These are phyloP conservation scores for Coleophoma cylindrospora DNA, from an alignment of 2,329 filamentous ascomycete species.

Conservation along the genomic window DNA sequence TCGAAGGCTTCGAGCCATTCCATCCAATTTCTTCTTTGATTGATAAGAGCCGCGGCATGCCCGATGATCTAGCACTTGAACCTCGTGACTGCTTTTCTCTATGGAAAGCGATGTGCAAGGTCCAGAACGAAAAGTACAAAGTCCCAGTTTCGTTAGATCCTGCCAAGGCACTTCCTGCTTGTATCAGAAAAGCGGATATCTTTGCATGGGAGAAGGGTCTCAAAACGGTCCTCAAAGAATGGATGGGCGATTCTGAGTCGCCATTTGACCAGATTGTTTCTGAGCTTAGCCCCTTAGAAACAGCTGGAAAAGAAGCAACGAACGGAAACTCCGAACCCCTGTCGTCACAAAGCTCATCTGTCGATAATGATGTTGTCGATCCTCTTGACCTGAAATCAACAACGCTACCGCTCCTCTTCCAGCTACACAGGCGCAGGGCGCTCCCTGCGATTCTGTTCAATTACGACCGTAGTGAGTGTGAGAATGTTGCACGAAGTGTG, in stretches of 20 bases:
- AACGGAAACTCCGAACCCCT: neutral
- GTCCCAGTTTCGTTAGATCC: slow-evolving; percentile 47
- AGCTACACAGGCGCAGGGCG: slow-evolving; percentile 57
- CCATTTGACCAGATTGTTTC: slow-evolving; percentile 38
- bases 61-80: slow-evolving; percentile 65
- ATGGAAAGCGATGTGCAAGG: slow-evolving; percentile 58
- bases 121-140: slow-evolving; percentile 44
- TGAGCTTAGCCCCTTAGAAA: slow-evolving; percentile 32
- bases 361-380: slow-evolving; percentile 14
- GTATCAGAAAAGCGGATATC: slow-evolving; percentile 61
- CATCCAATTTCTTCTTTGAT: slow-evolving; percentile 63
- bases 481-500: slow-evolving; percentile 48
- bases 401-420: slow-evolving; percentile 52
- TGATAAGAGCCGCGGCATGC: slow-evolving; percentile 55
- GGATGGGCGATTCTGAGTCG: slow-evolving; percentile 50
- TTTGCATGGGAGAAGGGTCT: slow-evolving; percentile 58
- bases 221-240: slow-evolving; percentile 51
- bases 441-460: slow-evolving; percentile 75
- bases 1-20: slow-evolving; percentile 32
- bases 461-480: slow-evolving; percentile 64
- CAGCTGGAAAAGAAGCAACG: neutral
- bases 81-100: slow-evolving; percentile 64
- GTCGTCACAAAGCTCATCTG: slow-evolving; percentile 10
- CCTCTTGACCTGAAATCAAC: slow-evolving; percentile 32
- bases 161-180: slow-evolving; percentile 38